These are phyloP conservation scores for Phenoliferia sp. DNA, from an alignment of 1,284 basidiomycete genomes.

Conservation along the genomic window DNA sequence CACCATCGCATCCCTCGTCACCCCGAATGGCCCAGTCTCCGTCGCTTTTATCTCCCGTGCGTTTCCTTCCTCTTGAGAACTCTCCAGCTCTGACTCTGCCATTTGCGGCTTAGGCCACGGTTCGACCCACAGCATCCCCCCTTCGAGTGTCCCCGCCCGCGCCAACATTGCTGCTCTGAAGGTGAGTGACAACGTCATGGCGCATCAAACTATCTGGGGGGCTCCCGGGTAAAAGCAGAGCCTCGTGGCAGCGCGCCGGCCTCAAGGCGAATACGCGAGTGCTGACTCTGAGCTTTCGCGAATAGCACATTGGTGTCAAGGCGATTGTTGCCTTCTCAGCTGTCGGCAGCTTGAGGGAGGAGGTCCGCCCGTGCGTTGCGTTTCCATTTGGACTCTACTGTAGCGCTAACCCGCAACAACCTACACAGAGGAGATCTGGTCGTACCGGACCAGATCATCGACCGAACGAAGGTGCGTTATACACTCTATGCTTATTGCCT, in stretches of 20 bases:
- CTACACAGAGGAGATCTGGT: slow-evolving; percentile 63
- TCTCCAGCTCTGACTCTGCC: neutral
- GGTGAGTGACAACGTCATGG: too few species aligned
- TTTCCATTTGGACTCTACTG: neutral
- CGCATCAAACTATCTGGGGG: too few species aligned
- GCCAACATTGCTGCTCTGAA: slow-evolving; percentile 97
- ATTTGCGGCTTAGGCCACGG: slow-evolving; percentile 54
- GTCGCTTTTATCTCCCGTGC: slow-evolving; percentile 83
- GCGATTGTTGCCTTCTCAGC: slow-evolving; percentile 91
- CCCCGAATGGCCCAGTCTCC: slow-evolving; percentile 53
- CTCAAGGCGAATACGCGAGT: too few species aligned
- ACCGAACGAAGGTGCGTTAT: slow-evolving; percentile 65
- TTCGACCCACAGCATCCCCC: slow-evolving; percentile 62
- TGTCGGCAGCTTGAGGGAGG: slow-evolving; percentile 91
- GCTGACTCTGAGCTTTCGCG: too few species aligned
- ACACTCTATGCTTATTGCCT: neutral
- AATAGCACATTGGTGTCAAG: slow-evolving; percentile 70
- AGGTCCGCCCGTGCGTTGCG: slow-evolving; percentile 53
- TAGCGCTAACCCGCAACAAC: neutral
- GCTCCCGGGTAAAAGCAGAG: too few species aligned
- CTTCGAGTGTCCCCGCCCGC: slow-evolving; percentile 71
- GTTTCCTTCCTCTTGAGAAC: neutral
- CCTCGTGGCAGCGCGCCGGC: too few species aligned
- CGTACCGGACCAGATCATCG: slow-evolving; percentile 89
- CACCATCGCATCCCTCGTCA: slow-evolving; percentile 73